Evolutionary conservation across 2,329 filamentous ascomycete genomes (phyloP), one percentile per base, ranked within the genome.

Genomic region (Aspergillus eucalypticola): DNA sequence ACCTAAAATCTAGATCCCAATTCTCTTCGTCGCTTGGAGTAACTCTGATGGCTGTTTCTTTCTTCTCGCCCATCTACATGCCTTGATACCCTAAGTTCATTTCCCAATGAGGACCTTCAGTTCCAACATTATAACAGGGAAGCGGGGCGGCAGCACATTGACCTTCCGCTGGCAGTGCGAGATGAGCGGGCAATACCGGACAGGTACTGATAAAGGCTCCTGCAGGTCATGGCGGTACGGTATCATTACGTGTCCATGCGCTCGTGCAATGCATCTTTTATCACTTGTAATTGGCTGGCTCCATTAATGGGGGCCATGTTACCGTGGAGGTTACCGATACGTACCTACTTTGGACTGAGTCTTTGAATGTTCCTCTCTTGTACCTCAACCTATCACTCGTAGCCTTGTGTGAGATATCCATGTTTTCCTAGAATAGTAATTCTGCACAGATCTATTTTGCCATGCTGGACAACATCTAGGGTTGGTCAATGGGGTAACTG

Each of bases 201-300:
- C 25, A 50, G 46, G 46, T 29, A 50, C 46, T 50, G 46, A 50
- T 50, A 50, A 50, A 50, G 46, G 15, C 46, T 8, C 46, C 46
- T 32, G 46, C 46, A 50, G 46, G 46, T 50, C 46, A 50, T 50
- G 46, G 27, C 46, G 8, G 46, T 50, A 50, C 46, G 2, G 25
- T 50, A 50, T 21, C 46, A n/a, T 29, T 50, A 50, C 46, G 15
- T 8, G n/a, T 32, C 25, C 5, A 29, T 3, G 15, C 46, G 11
- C 46, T 3, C 25, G 46, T 50, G 46, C 46, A 17, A 8, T 29
- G 15, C 27, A 29, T 17, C 1, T n/a, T 17, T 11, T 2, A 8
- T n/a, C 0, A 6, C 27, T 29, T 13, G 2, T 35, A n/a, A 50
- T 50, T 50, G 46, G 46, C 25, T 10, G 15, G 15, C 15, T 17